Conservation (phyloP, 73 alveolate genomes). For the Symbiodinium natans region DNA sequence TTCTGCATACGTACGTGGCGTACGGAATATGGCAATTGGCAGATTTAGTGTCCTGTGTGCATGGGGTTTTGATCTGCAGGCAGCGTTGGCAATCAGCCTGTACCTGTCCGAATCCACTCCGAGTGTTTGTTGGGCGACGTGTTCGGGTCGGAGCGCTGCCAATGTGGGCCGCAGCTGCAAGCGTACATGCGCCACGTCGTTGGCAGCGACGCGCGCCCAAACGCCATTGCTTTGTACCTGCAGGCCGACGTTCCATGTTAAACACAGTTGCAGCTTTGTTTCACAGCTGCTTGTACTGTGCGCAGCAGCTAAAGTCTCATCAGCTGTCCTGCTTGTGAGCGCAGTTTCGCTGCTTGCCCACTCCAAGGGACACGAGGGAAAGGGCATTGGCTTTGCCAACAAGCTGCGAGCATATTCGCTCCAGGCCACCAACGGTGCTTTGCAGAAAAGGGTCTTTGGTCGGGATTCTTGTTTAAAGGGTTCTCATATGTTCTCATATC, state of each 20-base stretch:
- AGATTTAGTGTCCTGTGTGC: neutral
- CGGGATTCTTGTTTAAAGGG: too few species aligned
- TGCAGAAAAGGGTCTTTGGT: too few species aligned
- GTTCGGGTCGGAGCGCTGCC: conserved; percentile 34
- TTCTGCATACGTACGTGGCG: too few species aligned
- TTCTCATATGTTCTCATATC: too few species aligned
- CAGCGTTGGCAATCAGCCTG: neutral
- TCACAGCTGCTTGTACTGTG: too few species aligned
- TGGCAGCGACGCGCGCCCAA: neutral
- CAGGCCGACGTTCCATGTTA: conserved; percentile 15
- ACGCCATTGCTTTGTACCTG: neutral
- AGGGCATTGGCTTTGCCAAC: conserved; percentile 85
- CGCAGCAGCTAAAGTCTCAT: neutral
- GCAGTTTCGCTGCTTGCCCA: too few species aligned
- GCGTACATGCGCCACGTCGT: conserved; percentile 34
- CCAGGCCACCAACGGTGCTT: too few species aligned
- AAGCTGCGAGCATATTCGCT: conserved; percentile 56
- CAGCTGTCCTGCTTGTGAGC: neutral
- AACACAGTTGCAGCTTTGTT: too few species aligned
- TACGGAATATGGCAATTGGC: neutral
- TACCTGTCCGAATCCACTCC: conserved; percentile 52
- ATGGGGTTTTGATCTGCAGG: neutral
- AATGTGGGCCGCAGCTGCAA: conserved; percentile 70
- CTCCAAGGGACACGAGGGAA: conserved; percentile 86
- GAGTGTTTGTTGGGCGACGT: conserved; percentile 62